Conservation (phyloP, 495 filamentous ascomycete genomes). For the Penicillium chermesinum region DNA sequence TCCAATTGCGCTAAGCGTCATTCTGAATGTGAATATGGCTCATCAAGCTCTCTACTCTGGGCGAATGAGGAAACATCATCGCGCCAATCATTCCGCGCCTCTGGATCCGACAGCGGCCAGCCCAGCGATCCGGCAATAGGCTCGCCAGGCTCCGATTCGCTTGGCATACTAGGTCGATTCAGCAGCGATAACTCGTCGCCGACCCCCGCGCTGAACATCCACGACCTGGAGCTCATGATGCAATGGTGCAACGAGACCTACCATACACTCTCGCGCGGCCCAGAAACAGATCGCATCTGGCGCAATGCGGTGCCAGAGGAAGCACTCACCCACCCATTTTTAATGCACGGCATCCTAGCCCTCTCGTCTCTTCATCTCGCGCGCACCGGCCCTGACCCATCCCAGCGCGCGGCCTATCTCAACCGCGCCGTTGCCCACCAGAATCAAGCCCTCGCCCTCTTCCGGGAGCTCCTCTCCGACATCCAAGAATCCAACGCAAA, state of each 20-base stretch:
- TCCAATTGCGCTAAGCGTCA: conserved; percentile 38
- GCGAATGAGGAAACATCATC: conserved; percentile 28
- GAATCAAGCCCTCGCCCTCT: conserved; percentile 41
- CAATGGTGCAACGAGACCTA: conserved; percentile 40
- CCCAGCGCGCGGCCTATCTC: conserved; percentile 24
- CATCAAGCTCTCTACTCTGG: conserved; percentile 34
- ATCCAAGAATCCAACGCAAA: conserved; percentile 42
- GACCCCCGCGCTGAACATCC: conserved; percentile 24
- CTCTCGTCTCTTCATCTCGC: conserved; percentile 46
- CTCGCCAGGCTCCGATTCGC: conserved; percentile 17
- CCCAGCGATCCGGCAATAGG: conserved; percentile 12
- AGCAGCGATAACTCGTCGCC: conserved; percentile 10
- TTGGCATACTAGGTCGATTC: conserved; percentile 25
- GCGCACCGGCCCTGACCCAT: conserved; percentile 21
- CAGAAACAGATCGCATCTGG: conserved; percentile 38
- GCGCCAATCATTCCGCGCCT: conserved; percentile 11
- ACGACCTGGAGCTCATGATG: conserved; percentile 41
- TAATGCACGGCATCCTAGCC: conserved; percentile 51
- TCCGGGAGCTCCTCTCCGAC: conserved; percentile 36
- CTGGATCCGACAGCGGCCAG: conserved; percentile 21
- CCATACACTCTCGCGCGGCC: conserved; percentile 26
- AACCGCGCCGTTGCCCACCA: conserved; percentile 45
- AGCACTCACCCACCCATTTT: conserved; percentile 41
- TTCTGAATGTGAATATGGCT: conserved; percentile 37
- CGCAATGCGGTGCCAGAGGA: conserved; percentile 38